Percentiles rank a stretch among this genome's conserved stretches.
These are phyloP conservation scores for Coniferiporia weirii DNA, from an alignment of 1,284 basidiomycete genomes.

Conservation along the genomic window DNA sequence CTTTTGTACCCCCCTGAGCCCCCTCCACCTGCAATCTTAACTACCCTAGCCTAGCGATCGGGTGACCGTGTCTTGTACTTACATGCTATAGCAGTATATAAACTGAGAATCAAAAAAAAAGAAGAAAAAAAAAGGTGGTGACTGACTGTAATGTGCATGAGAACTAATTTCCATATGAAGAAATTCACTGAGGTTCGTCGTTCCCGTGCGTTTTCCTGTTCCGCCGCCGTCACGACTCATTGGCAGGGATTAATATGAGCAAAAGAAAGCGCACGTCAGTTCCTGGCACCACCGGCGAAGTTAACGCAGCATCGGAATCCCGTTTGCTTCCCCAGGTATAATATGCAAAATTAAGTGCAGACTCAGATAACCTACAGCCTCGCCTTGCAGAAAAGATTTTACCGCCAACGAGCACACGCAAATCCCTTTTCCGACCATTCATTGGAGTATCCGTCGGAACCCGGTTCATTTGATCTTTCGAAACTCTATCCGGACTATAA, in stretches of 20 bases:
- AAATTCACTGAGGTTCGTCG: too few species aligned
- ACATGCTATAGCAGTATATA: too few species aligned
- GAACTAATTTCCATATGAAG: too few species aligned
- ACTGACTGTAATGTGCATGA: too few species aligned
- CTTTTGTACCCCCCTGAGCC: too few species aligned
- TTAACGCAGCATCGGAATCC: background rate
- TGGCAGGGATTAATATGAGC: background rate
- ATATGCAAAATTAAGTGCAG: background rate
- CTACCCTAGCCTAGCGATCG: too few species aligned
- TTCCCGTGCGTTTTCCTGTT: too few species aligned
- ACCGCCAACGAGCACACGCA: slow-evolving; percentile 95
- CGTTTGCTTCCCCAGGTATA: background rate
- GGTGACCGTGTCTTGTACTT: too few species aligned
- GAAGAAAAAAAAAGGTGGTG: too few species aligned
- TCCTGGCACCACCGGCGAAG: background rate
- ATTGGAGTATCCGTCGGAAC: slow-evolving; percentile 84
- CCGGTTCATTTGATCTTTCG: slow-evolving; percentile 79
- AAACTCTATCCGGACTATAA: slow-evolving; percentile 78
- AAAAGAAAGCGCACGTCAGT: background rate
- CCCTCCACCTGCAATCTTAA: too few species aligned
- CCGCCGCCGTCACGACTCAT: too few species aligned
- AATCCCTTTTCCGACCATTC: slow-evolving; percentile 98
- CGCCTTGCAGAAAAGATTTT: slow-evolving; percentile 82
- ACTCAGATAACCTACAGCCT: background rate
- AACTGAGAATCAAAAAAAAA: too few species aligned